These are phyloP conservation scores for Boechera retrofracta DNA, from an alignment of 345 rosid species.

Conservation along the genomic window DNA sequence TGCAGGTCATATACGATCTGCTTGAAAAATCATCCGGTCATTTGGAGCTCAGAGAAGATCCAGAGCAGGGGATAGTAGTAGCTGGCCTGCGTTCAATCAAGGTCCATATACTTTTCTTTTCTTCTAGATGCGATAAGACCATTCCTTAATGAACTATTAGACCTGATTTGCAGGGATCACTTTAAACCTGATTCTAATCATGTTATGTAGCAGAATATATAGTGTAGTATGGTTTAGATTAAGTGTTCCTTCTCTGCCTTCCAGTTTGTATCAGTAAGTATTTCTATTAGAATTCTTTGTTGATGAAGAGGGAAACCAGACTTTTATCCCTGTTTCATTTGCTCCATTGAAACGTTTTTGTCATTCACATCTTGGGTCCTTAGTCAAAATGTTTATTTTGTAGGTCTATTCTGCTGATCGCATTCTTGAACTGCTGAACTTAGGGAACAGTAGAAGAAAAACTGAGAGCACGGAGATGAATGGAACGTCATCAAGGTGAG, in stretches of 20 bases:
- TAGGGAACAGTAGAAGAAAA: conserved; percentile 93
- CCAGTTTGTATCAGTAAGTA: neutral
- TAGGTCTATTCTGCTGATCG: conserved; percentile 90
- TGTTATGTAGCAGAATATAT: too few relatives aligned
- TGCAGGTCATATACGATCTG: conserved; percentile 90
- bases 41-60: conserved; percentile 98
- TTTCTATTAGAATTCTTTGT: neutral
- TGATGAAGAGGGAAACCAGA: conserved; percentile 1
- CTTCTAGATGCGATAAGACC: conserved; percentile 8
- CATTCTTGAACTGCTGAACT: conserved; percentile 87
- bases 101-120: conserved; percentile 52
- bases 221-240: neutral
- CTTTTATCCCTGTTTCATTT: neutral
- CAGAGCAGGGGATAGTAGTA: conserved; percentile 86
- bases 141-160: neutral
- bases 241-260: neutral
- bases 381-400: conserved; percentile 33
- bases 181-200: neutral
- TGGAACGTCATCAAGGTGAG: conserved; percentile 87
- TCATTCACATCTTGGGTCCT: neutral
- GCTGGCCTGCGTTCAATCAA: conserved; percentile 86
- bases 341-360: neutral
- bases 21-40: conserved; percentile 91
- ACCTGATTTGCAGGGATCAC: neutral
- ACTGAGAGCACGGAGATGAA: conserved; percentile 95